These are phyloP conservation scores for Yamadazyma sp. DNA, from an alignment of 1,139 yeast genomes.

Conservation along the genomic window DNA sequence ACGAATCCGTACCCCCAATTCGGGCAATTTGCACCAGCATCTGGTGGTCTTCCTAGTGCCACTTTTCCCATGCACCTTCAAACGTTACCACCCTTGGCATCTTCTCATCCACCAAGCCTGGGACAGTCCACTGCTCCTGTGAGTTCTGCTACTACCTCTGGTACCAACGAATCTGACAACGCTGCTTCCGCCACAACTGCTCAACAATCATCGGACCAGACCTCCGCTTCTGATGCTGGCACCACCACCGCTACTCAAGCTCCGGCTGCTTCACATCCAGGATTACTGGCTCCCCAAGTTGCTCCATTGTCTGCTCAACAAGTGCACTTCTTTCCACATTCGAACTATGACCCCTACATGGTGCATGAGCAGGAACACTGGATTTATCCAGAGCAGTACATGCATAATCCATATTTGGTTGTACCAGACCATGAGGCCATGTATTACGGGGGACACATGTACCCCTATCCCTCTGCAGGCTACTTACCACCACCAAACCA, in stretches of 20 bases:
- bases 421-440: conserved; percentile 9
- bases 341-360: conserved; percentile 8
- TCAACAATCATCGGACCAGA: conserved; percentile 1
- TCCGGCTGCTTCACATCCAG: neutral
- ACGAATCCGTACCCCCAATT: neutral
- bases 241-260: neutral
- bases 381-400: conserved; percentile 1
- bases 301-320: conserved; percentile 2
- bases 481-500: conserved; percentile 5
- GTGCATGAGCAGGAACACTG: conserved; percentile 12
- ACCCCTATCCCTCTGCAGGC: conserved; percentile 1
- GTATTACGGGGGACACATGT: conserved; percentile 3
- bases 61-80: conserved; percentile 1
- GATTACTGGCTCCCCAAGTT: neutral
- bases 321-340: conserved; percentile 4
- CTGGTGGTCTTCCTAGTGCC: conserved; percentile 4
- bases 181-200: neutral
- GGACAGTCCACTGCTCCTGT: neutral
- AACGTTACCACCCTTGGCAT: neutral
- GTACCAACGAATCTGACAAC: neutral
- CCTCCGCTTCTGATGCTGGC: conserved; percentile 1
- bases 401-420: conserved; percentile 9
- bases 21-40: conserved; percentile 3
- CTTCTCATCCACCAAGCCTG: neutral
- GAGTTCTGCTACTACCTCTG: neutral